Percentiles rank a stretch among this genome's conserved stretches.
phyloP scores from a whole-genome alignment of 225 moss, liverwort and hornwort genomes.

The Straminergon stramineum region DNA sequence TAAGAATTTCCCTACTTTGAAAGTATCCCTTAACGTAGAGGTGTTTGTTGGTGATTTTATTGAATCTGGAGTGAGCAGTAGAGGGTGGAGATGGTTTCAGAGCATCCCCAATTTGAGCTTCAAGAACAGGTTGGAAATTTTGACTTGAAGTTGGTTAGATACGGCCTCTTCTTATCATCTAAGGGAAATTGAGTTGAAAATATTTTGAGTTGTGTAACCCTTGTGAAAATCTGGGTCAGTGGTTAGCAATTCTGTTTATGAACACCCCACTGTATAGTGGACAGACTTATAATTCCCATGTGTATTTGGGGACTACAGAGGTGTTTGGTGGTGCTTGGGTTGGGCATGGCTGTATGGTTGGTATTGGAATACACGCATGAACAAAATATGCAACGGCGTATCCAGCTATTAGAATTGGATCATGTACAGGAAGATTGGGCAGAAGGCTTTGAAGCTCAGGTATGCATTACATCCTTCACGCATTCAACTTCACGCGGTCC shows the following conservation, averaged over 20 bases:
- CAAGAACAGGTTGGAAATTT: not conserved
- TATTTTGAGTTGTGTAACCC: not conserved
- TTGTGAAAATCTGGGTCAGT: not conserved
- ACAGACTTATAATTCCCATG: not conserved
- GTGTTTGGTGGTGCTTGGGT: constrained; percentile 82
- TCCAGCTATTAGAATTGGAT: constrained; percentile 53
- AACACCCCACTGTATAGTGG: not conserved
- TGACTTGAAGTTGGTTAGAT: not conserved
- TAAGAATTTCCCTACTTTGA: not conserved
- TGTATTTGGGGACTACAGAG: constrained; percentile 14
- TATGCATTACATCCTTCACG: not conserved
- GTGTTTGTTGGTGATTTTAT: not conserved
- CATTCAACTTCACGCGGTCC: too few relatives aligned
- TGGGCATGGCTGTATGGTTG: constrained; percentile 72
- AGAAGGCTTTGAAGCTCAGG: constrained; percentile 7
- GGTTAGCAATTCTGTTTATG: not conserved
- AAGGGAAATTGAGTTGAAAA: not conserved
- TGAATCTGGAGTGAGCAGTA: not conserved
- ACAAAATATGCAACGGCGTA: constrained; percentile 43
- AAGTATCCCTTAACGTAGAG: not conserved
- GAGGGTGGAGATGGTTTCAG: not conserved
- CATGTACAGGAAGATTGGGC: constrained; percentile 20
- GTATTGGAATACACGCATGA: constrained; percentile 70
- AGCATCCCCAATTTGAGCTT: not conserved
- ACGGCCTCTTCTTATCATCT: not conserved